phyloP scores from a whole-genome alignment of 2,329 filamentous ascomycete species.

The Sclerotinia borealis region DNA sequence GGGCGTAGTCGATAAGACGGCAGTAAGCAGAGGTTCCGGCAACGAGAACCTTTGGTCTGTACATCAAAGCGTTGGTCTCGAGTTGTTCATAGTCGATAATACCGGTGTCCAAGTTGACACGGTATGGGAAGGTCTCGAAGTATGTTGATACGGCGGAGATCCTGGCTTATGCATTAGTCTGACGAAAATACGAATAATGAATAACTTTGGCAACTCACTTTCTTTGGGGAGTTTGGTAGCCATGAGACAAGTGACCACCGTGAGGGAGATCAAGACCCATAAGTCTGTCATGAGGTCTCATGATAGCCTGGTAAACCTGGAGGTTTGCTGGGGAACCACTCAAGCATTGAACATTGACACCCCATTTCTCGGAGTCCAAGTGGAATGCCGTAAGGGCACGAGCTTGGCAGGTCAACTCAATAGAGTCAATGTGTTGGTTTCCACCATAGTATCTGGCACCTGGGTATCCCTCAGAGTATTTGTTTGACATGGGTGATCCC shows the following conservation, averaged over 20 bases:
- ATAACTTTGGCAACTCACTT: conserved; percentile 52
- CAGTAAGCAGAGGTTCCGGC: conserved; percentile 98
- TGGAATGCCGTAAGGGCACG: conserved; percentile 90
- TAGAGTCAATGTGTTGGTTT: conserved; percentile 97
- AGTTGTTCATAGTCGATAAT: conserved; percentile 96
- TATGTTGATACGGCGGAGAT: conserved; percentile 98
- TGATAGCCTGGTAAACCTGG: conserved; percentile 96
- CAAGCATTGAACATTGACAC: conserved; percentile 95
- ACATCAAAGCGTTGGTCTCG: conserved; percentile 83
- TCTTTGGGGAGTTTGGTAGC: conserved; percentile 91
- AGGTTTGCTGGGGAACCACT: conserved; percentile 93
- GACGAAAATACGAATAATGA: not conserved
- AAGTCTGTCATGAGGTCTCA: conserved; percentile 88
- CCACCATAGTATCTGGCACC: conserved; percentile 98
- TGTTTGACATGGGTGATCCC: conserved; percentile 93
- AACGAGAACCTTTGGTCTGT: conserved; percentile 92
- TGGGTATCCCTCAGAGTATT: conserved; percentile 98
- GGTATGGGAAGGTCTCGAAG: conserved; percentile 98
- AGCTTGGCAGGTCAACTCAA: conserved; percentile 91
- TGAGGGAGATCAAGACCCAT: conserved; percentile 98
- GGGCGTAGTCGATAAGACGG: conserved; percentile 91
- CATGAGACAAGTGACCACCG: conserved; percentile 92
- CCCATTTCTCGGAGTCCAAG: conserved; percentile 83
- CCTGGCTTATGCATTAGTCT: conserved; percentile 36
- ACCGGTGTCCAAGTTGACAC: conserved; percentile 80